A percentile compares a stretch with the other conserved stretches of the same genome.
Conservation (phyloP, 2,329 filamentous ascomycete genomes). For the Fusarium gaditjirri region DNA sequence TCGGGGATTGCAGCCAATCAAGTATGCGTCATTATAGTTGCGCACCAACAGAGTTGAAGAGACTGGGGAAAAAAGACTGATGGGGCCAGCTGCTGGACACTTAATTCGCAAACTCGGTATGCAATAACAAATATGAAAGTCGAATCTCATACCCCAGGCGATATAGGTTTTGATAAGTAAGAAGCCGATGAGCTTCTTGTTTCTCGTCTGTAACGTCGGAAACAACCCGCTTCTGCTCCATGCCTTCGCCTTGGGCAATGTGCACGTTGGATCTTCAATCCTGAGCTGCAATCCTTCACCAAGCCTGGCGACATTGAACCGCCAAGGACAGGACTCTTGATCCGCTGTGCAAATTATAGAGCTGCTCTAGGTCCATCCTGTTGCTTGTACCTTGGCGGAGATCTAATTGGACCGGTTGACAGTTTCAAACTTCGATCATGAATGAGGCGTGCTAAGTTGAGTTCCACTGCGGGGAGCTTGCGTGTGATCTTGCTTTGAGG, state of each 20-base stretch:
- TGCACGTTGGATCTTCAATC: too few species aligned
- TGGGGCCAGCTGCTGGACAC: accelerated
- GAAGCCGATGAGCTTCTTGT: neutral
- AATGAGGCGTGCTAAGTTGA: neutral
- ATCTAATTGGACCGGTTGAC: neutral
- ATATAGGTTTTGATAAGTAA: neutral
- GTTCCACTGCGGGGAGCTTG: neutral
- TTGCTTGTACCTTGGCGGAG: neutral
- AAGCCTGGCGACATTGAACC: neutral
- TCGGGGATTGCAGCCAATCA: neutral
- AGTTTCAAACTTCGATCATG: neutral
- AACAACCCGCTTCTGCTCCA: neutral
- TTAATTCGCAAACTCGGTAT: neutral
- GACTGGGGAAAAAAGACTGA: neutral
- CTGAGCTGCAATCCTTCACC: neutral
- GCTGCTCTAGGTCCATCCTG: neutral
- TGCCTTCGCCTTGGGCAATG: too few species aligned
- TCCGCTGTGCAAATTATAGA: neutral
- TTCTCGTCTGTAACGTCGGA: neutral
- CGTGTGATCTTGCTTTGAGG: neutral
- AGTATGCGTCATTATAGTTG: neutral
- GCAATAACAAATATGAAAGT: accelerated
- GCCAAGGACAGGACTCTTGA: neutral
- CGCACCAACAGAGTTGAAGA: too few species aligned
- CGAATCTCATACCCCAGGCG: neutral